These are phyloP conservation scores for Citrus mangshanensis DNA, from an alignment of 345 rosid genomes.

Conservation along the genomic window DNA sequence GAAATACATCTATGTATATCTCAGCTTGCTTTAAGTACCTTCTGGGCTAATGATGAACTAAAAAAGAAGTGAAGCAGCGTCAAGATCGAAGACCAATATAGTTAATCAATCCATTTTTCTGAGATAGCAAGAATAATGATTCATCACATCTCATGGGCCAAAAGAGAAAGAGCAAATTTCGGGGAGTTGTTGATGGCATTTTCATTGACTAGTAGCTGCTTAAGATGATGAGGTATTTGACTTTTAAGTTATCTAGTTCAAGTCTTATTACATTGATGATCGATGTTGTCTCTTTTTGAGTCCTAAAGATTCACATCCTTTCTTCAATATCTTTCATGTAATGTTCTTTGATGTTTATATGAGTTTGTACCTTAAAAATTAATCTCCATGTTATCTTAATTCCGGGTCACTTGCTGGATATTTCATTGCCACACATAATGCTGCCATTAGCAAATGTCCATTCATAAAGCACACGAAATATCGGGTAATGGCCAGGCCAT, in stretches of 20 bases:
- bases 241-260: neutral
- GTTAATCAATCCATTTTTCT: neutral
- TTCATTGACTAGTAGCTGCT: neutral
- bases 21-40: neutral
- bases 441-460: neutral
- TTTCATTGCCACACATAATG: neutral
- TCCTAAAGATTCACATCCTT: no score
- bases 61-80: neutral
- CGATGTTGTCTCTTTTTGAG: no score
- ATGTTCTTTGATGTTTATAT: no score
- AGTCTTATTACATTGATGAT: no score
- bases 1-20: neutral
- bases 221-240: neutral
- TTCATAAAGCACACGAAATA: neutral
- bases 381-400: neutral
- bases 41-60: slow-evolving; percentile 1
- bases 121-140: neutral
- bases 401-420: neutral
- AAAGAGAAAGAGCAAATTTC: neutral
- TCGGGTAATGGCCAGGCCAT: neutral
- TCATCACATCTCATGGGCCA: neutral
- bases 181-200: neutral
- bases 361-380: neutral
- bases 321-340: neutral
- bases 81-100: neutral